These are phyloP conservation scores for Furcasterigmium furcatum DNA, from an alignment of 2,329 filamentous ascomycete genomes.

Conservation along the genomic window DNA sequence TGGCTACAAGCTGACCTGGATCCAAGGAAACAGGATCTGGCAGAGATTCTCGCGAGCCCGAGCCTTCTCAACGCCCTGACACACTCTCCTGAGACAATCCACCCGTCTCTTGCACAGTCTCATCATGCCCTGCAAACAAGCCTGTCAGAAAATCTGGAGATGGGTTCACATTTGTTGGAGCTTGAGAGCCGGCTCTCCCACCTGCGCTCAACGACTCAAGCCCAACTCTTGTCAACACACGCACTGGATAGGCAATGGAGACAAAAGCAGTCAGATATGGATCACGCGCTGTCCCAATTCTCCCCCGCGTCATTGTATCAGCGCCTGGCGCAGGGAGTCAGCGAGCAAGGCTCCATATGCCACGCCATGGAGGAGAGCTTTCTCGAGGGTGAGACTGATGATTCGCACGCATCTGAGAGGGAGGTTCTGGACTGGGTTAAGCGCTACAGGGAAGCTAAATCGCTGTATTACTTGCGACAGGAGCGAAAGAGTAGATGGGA, in stretches of 20 bases:
- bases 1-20: not conserved
- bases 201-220: conserved; percentile 70
- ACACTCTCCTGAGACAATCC: conserved; percentile 61
- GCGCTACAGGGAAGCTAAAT: conserved; percentile 75
- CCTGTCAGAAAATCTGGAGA: conserved; percentile 67
- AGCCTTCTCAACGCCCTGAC: conserved; percentile 72
- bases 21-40: conserved; percentile 74
- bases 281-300: conserved; percentile 78
- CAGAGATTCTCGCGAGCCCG: conserved; percentile 62
- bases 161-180: conserved; percentile 60
- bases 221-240: conserved; percentile 77
- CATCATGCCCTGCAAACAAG: conserved; percentile 62
- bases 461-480: conserved; percentile 72
- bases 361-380: conserved; percentile 90
- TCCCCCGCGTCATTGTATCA: conserved; percentile 85
- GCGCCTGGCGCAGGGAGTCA: conserved; percentile 69
- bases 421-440: conserved; percentile 85
- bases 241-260: conserved; percentile 91
- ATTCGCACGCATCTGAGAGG: conserved; percentile 62
- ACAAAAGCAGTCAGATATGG: conserved; percentile 85
- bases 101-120: conserved; percentile 68
- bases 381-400: conserved; percentile 55
- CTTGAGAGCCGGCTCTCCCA: conserved; percentile 55
- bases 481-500: conserved; percentile 95
- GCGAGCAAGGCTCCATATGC: conserved; percentile 80